Evolutionary conservation across 345 rosid species (phyloP), one percentile per base, ranked within the genome.

Genomic region (Aquilaria malaccensis): DNA sequence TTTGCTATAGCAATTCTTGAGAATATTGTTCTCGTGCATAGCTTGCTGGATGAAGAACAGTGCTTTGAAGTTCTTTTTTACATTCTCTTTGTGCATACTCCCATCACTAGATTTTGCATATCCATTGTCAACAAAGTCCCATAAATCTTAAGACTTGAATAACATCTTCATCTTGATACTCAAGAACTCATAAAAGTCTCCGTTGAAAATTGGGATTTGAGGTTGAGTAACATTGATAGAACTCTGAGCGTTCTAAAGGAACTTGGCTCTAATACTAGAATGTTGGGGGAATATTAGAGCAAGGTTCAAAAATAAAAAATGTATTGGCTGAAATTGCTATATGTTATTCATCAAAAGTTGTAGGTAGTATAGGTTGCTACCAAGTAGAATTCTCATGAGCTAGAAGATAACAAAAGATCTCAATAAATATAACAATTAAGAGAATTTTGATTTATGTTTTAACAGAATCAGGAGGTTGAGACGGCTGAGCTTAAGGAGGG

Each of bases 81-180:
- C 13, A 1, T 50, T 45, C 7, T 30, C 33, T 3, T 45, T 37
- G 9, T 3, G 4, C 6, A 6, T 52, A 6, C 1, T 55, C 10
- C 37, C 59, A 0, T 22, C 43, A 15, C 45, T 45, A 10, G 33
- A 11, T 14, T 10, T 43, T 2, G 31, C n/a, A 41, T 31, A 12
- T 3, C 58, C 52, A 63, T 58, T 37, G 11, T 54, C n/a, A 9
- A 60, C 65, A 33, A 60, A 30, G 46, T 53, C 66, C 50, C 61
- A 45, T 3, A 56, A 2, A 30, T 46, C 45, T 30, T 65, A 61
- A 55, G 45, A 52, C n/a, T 55, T 45, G 33, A 65, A 55, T 10
- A 65, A 13, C n/a, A 29, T 61, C 11, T 12, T 49, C 14, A 49
- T 61, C 46, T 30, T 61, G 2, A 61, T 61, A 12, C 65, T 61